A percentile compares a stretch with the other conserved stretches of the same genome.
phyloP scores from a whole-genome alignment of 306 rosid genomes.

The Begonia loranthoides region DNA sequence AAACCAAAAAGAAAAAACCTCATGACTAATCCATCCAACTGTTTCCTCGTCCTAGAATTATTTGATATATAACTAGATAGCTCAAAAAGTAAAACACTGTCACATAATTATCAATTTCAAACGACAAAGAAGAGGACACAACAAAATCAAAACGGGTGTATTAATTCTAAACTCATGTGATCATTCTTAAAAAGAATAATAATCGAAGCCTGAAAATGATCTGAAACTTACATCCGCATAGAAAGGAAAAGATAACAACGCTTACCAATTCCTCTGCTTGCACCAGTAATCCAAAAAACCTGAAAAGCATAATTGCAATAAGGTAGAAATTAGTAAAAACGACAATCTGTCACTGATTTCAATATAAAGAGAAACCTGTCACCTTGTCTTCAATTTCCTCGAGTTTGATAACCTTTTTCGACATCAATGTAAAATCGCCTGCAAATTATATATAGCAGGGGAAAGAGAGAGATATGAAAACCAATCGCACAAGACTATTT shows the following conservation, averaged over 20 bases:
- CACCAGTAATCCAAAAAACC: constrained; percentile 96
- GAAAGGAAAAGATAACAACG: neutral
- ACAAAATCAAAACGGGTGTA: too few relatives aligned
- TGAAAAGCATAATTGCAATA: constrained; percentile 14
- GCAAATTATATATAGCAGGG: neutral
- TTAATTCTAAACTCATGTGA: too few relatives aligned
- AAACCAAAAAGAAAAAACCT: too few relatives aligned
- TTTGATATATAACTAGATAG: too few relatives aligned
- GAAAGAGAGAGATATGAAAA: neutral
- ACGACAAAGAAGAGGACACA: neutral
- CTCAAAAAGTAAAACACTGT: too few relatives aligned
- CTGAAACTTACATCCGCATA: neutral
- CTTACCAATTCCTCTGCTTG: constrained; percentile 95
- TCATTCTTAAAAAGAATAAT: too few relatives aligned
- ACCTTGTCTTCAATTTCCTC: constrained; percentile 73
- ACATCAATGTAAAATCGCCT: constrained; percentile 85
- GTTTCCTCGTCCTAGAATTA: too few relatives aligned
- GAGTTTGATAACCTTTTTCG: constrained; percentile 47
- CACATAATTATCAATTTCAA: neutral
- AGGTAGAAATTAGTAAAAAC: neutral
- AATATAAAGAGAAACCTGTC: neutral
- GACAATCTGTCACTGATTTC: neutral
- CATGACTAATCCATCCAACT: too few relatives aligned
- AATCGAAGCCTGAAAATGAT: too few relatives aligned
- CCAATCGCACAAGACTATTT: too few relatives aligned